Evolutionary conservation across 2,329 filamentous ascomycete species (phyloP), one percentile per base, ranked within the genome.

Genomic region (Anisogramma anomala): DNA sequence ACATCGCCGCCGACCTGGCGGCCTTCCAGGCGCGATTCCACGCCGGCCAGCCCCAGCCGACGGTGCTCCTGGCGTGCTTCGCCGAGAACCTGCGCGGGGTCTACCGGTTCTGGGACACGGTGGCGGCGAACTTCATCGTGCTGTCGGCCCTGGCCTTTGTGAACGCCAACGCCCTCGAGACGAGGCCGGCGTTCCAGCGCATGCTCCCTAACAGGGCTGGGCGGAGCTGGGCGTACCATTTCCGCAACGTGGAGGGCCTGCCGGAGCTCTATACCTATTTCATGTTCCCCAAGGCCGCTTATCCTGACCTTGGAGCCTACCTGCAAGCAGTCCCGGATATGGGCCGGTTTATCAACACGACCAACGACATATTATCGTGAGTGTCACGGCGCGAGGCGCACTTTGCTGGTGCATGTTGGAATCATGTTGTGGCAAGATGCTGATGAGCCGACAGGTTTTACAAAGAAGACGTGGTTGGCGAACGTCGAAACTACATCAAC

Each of bases 111-210:
- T 57, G 52, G 41, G 49, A 55, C 7, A 50, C 54, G 1, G 39
- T 54, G 9, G 42, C 48, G 2, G 55, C 55, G 14, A 57, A 55
- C 10, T 46, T 51, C 11, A 57, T 57, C 20, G 49, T 55, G 1
- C 48, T 51, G 2, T 48, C 53, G 0, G 53, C 55, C 7, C 48
- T 57, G n/a, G 52, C 54, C 5, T 56, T 57, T n/a, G 42, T 52
- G 27, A 56, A 55, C 23, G 51, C 50, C 5, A 55, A 53, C 7
- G 46, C 49, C 15, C 46, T 57, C 22, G 53, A 57, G 34, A 39
- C 36, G 9, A 44, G 43, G 3, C 43, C 39, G 0, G 50, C 53
- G 11, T 48, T 53, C 7, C 48, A 48, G n/a, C 28, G 36, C 4
- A 49, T 52, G 8, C 39, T 45, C 14, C 46, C 44, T 2, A 52